Evolutionary conservation across 2,329 filamentous ascomycete genomes (phyloP).

Genomic region (Pseudogymnoascus sp.): DNA sequence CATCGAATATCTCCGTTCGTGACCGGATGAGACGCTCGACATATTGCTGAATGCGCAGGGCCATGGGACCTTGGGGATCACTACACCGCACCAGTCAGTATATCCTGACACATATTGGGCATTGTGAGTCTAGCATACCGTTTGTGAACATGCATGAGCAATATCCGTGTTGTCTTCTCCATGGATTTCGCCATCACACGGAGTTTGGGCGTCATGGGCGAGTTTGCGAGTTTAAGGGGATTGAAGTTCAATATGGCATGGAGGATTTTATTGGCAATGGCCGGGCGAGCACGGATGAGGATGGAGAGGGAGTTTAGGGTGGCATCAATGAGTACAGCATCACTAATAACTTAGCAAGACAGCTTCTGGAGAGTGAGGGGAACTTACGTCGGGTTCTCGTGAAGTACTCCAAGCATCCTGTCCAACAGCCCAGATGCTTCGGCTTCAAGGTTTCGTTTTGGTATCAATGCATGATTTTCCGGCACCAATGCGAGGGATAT

Average conservation of each 20-base stretch:
- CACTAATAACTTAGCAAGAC: constrained; percentile 49
- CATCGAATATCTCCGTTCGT: constrained; percentile 73
- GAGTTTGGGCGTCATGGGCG: constrained; percentile 68
- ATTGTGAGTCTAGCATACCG: constrained; percentile 44
- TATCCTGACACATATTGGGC: not conserved
- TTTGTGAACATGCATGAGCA: constrained; percentile 78
- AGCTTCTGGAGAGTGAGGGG: constrained; percentile 20
- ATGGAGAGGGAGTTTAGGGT: constrained; percentile 84
- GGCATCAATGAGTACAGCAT: constrained; percentile 82
- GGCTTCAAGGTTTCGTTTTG: constrained; percentile 77
- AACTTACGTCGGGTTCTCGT: constrained; percentile 76
- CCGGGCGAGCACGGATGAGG: constrained; percentile 73
- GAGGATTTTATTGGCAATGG: constrained; percentile 78
- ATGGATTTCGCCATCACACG: constrained; percentile 86
- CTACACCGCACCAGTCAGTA: constrained; percentile 39
- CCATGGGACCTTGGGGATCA: constrained; percentile 71
- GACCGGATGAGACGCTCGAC: constrained; percentile 76
- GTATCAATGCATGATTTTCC: constrained; percentile 72
- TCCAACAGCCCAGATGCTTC: constrained; percentile 89
- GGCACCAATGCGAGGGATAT: constrained; percentile 83
- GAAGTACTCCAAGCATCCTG: constrained; percentile 75
- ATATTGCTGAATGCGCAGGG: constrained; percentile 76
- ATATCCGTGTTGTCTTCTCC: constrained; percentile 82
- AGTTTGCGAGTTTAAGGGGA: constrained; percentile 72
- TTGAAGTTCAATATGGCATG: constrained; percentile 86